Percentiles rank a stretch among this genome's conserved stretches.
Evolutionary conservation across 257 asterid genomes (phyloP).

Genomic region (Nicotiana attenuata): DNA sequence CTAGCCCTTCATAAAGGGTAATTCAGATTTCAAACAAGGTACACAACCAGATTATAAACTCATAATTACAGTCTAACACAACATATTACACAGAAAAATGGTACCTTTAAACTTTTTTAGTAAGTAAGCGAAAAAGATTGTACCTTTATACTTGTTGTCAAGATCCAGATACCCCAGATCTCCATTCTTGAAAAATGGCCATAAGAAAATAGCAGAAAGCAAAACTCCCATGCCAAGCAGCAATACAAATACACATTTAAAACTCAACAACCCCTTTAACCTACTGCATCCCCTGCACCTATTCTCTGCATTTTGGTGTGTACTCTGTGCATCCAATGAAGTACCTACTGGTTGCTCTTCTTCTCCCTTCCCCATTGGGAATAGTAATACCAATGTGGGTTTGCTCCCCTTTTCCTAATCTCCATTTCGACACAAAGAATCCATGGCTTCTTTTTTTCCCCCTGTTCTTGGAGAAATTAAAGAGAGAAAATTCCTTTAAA

Average conservation of each 20-base stretch:
- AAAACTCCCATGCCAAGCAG: slow-evolving; percentile 59
- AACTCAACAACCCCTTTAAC: slow-evolving; percentile 36
- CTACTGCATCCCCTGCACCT: slow-evolving; percentile 26
- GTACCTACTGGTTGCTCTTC: slow-evolving; percentile 38
- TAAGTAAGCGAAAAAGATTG: neutral
- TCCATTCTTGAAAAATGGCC: slow-evolving; percentile 54
- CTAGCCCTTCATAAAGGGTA: neutral
- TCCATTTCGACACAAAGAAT: slow-evolving; percentile 40
- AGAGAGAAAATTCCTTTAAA: slow-evolving; percentile 21
- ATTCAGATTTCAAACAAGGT: neutral
- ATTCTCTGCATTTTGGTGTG: slow-evolving; percentile 30
- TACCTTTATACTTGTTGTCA: slow-evolving; percentile 37
- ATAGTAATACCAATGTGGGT: slow-evolving; percentile 48
- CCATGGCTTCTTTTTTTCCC: slow-evolving; percentile 14
- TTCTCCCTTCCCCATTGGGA: slow-evolving; percentile 74
- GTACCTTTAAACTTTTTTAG: neutral
- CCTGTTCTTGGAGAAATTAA: slow-evolving; percentile 11
- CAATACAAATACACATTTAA: slow-evolving; percentile 58
- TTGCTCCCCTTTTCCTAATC: slow-evolving; percentile 21
- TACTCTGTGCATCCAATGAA: slow-evolving; percentile 42
- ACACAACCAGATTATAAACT: neutral
- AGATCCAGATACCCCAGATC: slow-evolving; percentile 68
- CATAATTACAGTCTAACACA: neutral
- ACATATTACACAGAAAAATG: neutral
- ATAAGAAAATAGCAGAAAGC: slow-evolving; percentile 66